Evolutionary conservation across 2,329 filamentous ascomycete genomes (phyloP), one percentile per base, ranked within the genome.

Genomic region (Penicillium sp.): DNA sequence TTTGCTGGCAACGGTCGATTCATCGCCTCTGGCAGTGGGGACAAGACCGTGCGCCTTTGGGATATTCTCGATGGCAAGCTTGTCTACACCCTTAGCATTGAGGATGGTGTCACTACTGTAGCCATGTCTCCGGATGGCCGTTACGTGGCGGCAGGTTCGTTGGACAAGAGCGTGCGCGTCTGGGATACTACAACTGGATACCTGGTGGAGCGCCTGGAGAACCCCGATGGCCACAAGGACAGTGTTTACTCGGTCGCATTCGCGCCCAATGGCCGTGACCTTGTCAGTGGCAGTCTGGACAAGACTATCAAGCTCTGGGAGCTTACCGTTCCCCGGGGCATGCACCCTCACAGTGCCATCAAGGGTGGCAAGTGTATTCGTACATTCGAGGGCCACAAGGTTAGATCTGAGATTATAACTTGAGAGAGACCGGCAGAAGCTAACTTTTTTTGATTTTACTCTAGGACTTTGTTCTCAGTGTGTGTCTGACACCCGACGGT

Each of bases 221-320:
- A 92, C 19, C 88, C 91, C 5, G 90, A 95, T 62, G 94, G 94
- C 13, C 94, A 97, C 81, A 96, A 96, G 77, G 94, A 99, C 62
- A 95, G 90, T 67, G 94, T 97, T 23, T 97, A 97, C 75, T 93
- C 89, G 13, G 94, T 99, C 23, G 93, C 94, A 0, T 99, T 99
- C 76, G 92, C 92, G 15, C 94, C 94, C 29, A 93, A 90, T 67
- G 93, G 93, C 60, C 90, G 92, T 68, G 91, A 96, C 65, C 87
- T 99, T 40, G 93, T 97, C 70, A 95, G 90, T 68, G 94, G 94
- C 62, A 95, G 90, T 82, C 80, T 97, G 66, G 94, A 99, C 75
- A 96, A 96, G 82, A 97, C 93, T 0, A 97, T 97, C 81, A 96
- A 97, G 81, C 96, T 97, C 89, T 99, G 94, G 92, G 92, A 97